Base-by-base conservation (phyloP, 163 green algal genomes). In the Prototheca cutis region DNA sequence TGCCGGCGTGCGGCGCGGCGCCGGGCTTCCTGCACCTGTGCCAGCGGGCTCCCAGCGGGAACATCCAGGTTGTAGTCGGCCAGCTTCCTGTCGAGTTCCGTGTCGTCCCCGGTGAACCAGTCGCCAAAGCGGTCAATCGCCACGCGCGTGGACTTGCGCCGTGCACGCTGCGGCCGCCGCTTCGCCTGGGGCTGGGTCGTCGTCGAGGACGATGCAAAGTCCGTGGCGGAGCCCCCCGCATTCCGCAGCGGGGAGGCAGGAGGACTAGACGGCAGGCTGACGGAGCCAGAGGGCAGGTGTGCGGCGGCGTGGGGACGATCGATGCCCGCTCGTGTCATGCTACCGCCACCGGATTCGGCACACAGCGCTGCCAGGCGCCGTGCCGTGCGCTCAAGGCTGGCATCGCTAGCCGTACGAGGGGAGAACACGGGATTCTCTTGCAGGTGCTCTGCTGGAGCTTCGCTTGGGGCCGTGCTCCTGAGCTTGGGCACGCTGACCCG, bases 41-140 rank as follows among this genome's bases (percentile, higher is more conserved):
- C 42, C 13, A 24, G 6, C 18, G 42, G 42, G 42, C 42, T 51
- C 18, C 42, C 42, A 5, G 10, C 42, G 13, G 42, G 10, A 17
- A 51, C 54, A 18, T 61, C 27, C 58, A 45, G 42, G 58, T 67
- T 67, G 31, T 60, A 67, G 18, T 67, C 47, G 19, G 42, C 53
- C 51, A 69, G 33, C 34, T 51, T 62, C 8, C 59, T 27, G 31
- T 69, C 62, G 21, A 69, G 33, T 15, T 69, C 62, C 24, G 28
- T 21, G 40, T 69, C 62, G 54, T 69, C 62, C 2, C 62, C 62
- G 53, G 58, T 48, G 59, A 69, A 69, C 53, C 53, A 69, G 39
- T 69, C 62, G 18, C 62, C 62, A 40, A 58, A 69, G 40, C 53
- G 52, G 30, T 30, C 3, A 4, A 56, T 30, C 18, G 48, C 23